phyloP scores from a whole-genome alignment of 768 basidiomycete genomes.

The Calocybe cyanea region DNA sequence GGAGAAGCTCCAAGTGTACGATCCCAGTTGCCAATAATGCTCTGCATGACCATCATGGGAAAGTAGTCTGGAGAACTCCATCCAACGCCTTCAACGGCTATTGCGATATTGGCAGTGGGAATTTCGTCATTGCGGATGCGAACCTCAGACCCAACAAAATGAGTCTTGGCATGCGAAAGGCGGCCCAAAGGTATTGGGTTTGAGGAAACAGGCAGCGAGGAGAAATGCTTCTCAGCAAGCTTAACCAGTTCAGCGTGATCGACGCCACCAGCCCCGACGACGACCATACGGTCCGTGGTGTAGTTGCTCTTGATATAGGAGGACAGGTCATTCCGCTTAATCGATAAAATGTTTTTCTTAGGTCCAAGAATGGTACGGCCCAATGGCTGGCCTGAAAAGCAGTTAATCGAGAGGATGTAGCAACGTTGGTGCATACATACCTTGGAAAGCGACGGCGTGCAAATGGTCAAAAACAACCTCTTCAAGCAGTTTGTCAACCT shows the following conservation, averaged over 20 bases:
- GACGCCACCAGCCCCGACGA: constrained; percentile 95
- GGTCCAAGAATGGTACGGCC: constrained; percentile 98
- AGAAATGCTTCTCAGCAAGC: constrained; percentile 93
- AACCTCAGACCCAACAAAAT: constrained; percentile 93
- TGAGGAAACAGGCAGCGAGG: constrained; percentile 79
- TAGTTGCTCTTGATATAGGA: constrained; percentile 97
- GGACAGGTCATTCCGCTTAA: constrained; percentile 84
- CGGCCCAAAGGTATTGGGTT: constrained; percentile 89
- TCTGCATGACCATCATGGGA: constrained; percentile 98
- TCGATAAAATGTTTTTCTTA: constrained; percentile 92
- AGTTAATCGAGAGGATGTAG: constrained; percentile 9
- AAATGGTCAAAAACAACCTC: constrained; percentile 99
- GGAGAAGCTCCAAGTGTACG: constrained; percentile 89
- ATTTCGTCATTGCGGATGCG: constrained; percentile 91
- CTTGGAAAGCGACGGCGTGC: constrained; percentile 94
- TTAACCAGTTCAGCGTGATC: constrained; percentile 90
- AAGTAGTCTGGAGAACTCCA: constrained; percentile 99
- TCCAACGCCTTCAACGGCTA: constrained; percentile 96
- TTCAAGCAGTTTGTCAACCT: constrained; percentile 97
- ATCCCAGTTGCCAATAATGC: constrained; percentile 99
- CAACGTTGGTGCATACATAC: constrained; percentile 42
- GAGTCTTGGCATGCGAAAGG: constrained; percentile 68
- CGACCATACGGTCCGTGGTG: constrained; percentile 97
- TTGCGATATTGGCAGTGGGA: constrained; percentile 87
- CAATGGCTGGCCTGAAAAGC: constrained; percentile 75